These are phyloP conservation scores for Hypoxylon trugodes DNA, from an alignment of 495 filamentous ascomycete species.

Conservation along the genomic window DNA sequence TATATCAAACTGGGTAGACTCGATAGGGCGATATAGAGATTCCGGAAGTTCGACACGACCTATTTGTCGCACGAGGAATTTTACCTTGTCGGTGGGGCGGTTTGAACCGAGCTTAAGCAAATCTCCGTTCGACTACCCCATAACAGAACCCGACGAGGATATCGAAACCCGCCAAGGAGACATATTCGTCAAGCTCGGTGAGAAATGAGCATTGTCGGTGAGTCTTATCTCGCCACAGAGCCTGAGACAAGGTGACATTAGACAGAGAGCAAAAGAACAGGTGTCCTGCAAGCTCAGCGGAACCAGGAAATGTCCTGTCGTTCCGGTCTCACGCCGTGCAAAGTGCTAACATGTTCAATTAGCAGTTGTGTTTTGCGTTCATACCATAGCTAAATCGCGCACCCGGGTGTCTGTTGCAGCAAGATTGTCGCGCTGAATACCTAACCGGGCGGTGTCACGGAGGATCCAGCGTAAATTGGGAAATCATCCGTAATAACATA, in stretches of 20 bases:
- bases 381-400: slow-evolving; percentile 14
- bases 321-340: not conserved
- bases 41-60: not conserved
- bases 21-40: not conserved
- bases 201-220: not conserved
- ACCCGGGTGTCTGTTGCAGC: slow-evolving; percentile 1
- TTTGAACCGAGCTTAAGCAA: not conserved
- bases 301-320: slow-evolving; percentile 7
- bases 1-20: not conserved
- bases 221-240: not conserved
- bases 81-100: not conserved
- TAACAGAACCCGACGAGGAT: slow-evolving; percentile 3
- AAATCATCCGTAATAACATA: not conserved
- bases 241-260: slow-evolving; percentile 18
- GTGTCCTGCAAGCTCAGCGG: slow-evolving; percentile 3
- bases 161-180: slow-evolving; percentile 8
- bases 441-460: not conserved
- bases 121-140: not conserved
- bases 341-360: not conserved
- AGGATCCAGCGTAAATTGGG: not conserved
- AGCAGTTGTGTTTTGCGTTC: slow-evolving; percentile 2
- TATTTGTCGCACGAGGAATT: not conserved
- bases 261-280: slow-evolving; percentile 8
- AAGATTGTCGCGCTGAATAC: not conserved
- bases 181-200: not conserved